Base-by-base conservation (phyloP, 768 basidiomycete genomes). In the Sistotremastrum suecicum region DNA sequence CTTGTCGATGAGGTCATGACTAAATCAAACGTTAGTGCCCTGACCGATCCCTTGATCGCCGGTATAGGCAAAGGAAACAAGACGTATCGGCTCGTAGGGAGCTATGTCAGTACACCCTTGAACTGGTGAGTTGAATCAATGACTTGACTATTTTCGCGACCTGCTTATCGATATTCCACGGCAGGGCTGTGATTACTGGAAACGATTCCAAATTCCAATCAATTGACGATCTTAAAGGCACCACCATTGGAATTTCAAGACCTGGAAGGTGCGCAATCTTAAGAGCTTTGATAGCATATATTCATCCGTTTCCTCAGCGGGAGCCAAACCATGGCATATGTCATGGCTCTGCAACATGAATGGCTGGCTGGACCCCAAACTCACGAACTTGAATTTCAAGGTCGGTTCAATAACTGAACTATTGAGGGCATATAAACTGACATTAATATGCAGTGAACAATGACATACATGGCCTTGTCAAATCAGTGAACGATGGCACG, bases 311-410 rank as follows among this genome's bases (percentile, higher is more conserved):
- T 3, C 28, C 42, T 20, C 47, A 83, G 86, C 53, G 90, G 90
- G 28, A 85, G 83, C 51, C 84, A 92, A 59, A 89, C 87, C 1
- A 97, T 98, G 91, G 92, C 90, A 3, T 86, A 82, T 52, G 89
- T 95, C 29, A 86, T 95, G 84, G 87, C 87, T 3, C 64, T 86
- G 33, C 82, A 92, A 51, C 76, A 94, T 58, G 79, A 80, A 10
- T 95, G 91, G 91, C 65, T 65, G 54, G 60, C 74, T 60, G 1
- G 67, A 74, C 43, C 42, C 34, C 42, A 44, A 12, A 42, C 41
- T 9, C 38, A 45, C 37, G 56, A 71, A 20, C 60, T 88, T 51
- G 68, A 73, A 55, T 94, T 89, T 59, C 69, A 83, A 68, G 75
- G 90, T 82, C 47, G 37, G 63, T 50, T 4, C 5, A 32, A 52